phyloP scores from a whole-genome alignment of 2,329 filamentous ascomycete species.

The Phoma sp. region DNA sequence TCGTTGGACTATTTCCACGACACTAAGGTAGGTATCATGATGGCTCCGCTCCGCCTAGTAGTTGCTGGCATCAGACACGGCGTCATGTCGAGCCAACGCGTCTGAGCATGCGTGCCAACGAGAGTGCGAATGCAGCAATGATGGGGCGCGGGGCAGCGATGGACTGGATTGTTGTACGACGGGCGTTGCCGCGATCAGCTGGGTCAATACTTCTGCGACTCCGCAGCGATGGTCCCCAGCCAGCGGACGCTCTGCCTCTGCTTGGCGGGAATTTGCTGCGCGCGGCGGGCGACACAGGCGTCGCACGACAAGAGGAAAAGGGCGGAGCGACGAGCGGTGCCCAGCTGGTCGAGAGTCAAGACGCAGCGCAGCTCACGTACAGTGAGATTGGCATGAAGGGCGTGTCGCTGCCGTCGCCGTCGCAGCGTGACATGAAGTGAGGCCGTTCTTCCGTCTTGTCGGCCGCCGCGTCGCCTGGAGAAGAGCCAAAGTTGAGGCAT shows the following conservation, averaged over 20 bases:
- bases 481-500: neutral
- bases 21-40: neutral
- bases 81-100: slow-evolving; percentile 6
- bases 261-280: slow-evolving; percentile 11
- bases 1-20: slow-evolving; percentile 20
- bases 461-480: slow-evolving; percentile 16
- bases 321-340: neutral
- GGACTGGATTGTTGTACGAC: slow-evolving; percentile 9
- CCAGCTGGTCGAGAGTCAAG: neutral
- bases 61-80: slow-evolving; percentile 8
- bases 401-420: slow-evolving; percentile 7
- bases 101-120: slow-evolving; percentile 10
- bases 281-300: slow-evolving; percentile 11
- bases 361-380: neutral
- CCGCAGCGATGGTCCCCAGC: slow-evolving; percentile 11
- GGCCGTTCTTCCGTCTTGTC: slow-evolving; percentile 19
- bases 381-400: neutral
- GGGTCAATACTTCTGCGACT: slow-evolving; percentile 5
- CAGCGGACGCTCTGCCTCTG: slow-evolving; percentile 33
- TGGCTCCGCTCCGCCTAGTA: slow-evolving; percentile 12
- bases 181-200: slow-evolving; percentile 13
- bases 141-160: slow-evolving; percentile 3
- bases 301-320: neutral
- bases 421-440: slow-evolving; percentile 1
- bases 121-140: neutral